Evolutionary conservation across 768 basidiomycete species (phyloP), one percentile per base, ranked within the genome.

Genomic region (Suillus tomentosus): DNA sequence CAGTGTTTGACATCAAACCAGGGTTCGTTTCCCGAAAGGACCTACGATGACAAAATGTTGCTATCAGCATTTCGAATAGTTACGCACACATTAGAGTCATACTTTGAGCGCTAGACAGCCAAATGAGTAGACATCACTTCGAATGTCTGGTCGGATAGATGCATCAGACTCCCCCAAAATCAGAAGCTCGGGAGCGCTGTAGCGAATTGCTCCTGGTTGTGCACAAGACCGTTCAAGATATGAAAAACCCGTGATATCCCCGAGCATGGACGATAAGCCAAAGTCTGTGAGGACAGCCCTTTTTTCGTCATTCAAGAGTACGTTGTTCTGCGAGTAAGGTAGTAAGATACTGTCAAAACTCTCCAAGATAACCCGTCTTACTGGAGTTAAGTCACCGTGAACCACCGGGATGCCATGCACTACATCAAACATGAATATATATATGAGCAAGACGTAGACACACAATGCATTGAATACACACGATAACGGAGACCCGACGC

Each of bases 211-310:
- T 19, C 81, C 82, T 14, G 54, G 24, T 34, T 63, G 40, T 3
- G 39, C 57, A 42, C 40, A 13, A 22, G 54, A 36, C 77, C 79
- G 78, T 24, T 73, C 72, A 54, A 72, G 68, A 34, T 68, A 74
- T 34, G 69, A 68, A 69, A 73, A 5, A n/a, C 74, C 70, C 27
- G 75, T 70, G 58, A 78, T 70, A 62, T 80, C 78, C 17, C 15
- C 57, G 10, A 58, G 57, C 40, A 81, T 75, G 24, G 68, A 77
- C 17, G 80, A 82, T 8, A 82, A 69, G 3, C 81, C 82, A 65
- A 82, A 82, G 62, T 82, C 82, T 65, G 77, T 78, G 24, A 83
- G 68, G 15, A 74, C 73, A 7, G 77, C 80, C 43, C 74, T 75
- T 22, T 75, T 74, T 13, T 79, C 66, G 63, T 78, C 74, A 61